Conservation (phyloP, 176 grass and related monocot genomes). For the Aegilops umbellulata region DNA sequence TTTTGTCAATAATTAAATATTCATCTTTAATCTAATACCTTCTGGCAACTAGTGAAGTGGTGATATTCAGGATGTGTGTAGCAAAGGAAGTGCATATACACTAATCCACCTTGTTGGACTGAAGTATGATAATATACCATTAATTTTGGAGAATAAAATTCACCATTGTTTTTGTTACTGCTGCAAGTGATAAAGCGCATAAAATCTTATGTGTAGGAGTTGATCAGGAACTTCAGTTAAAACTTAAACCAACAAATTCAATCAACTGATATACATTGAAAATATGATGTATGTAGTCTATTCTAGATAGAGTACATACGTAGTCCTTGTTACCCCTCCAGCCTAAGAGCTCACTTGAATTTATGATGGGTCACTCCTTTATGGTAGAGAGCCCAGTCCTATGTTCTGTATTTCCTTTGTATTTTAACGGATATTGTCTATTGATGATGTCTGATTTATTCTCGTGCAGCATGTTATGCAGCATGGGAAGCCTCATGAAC, state of each 20-base stretch:
- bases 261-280: slow-evolving; percentile 5
- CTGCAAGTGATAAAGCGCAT: neutral
- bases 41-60: neutral
- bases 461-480: slow-evolving; percentile 85
- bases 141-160: neutral
- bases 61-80: neutral
- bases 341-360: slow-evolving; percentile 6
- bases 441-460: neutral
- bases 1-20: no score
- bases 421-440: neutral
- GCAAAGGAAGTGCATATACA: neutral
- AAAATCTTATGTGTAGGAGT: neutral
- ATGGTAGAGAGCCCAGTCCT: neutral
- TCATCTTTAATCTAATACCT: neutral
- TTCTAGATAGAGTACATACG: neutral
- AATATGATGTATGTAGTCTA: neutral
- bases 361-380: slow-evolving; percentile 1
- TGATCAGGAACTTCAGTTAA: neutral
- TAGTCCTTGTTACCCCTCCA: neutral
- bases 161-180: neutral
- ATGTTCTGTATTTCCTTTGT: neutral
- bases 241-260: neutral
- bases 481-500: slow-evolving; percentile 78
- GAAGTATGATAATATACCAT: neutral
- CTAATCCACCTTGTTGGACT: slow-evolving; percentile 1